Conservation (phyloP, 2,329 filamentous ascomycete species). For the Microdochium paspali region DNA sequence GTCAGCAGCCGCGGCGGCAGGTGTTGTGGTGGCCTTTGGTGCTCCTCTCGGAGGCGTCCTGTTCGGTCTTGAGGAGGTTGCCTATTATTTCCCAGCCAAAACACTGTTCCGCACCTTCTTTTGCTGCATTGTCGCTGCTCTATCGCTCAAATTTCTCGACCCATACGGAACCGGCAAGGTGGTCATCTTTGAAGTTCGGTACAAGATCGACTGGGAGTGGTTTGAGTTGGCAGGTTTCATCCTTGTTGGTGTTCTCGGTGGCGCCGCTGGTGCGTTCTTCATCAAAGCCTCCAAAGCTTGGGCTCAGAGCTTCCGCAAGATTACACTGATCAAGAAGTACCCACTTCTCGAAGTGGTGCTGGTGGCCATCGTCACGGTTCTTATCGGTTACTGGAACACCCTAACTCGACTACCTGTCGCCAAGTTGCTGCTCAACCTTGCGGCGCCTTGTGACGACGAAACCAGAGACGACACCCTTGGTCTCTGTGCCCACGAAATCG, state of each 20-base stretch:
- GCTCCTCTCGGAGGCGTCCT: constrained; percentile 80
- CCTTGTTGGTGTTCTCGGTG: constrained; percentile 77
- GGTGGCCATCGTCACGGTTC: constrained; percentile 74
- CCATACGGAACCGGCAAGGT: constrained; percentile 96
- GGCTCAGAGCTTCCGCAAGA: constrained; percentile 80
- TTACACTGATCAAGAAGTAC: constrained; percentile 68
- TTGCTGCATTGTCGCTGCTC: constrained; percentile 86
- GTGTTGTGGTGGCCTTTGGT: constrained; percentile 90
- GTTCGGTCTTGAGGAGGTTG: constrained; percentile 90
- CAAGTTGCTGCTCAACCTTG: constrained; percentile 82
- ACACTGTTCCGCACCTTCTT: constrained; percentile 97
- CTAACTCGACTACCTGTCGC: constrained; percentile 85
- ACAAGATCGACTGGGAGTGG: constrained; percentile 82
- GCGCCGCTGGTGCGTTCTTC: constrained; percentile 78
- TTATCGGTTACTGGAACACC: constrained; percentile 88
- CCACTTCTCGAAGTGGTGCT: constrained; percentile 82
- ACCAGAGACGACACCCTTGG: constrained; percentile 55
- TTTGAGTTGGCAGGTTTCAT: constrained; percentile 86
- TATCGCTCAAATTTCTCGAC: constrained; percentile 90
- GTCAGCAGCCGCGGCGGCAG: constrained; percentile 85
- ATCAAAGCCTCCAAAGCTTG: constrained; percentile 91
- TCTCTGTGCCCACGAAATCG: constrained; percentile 62
- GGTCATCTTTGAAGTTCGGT: constrained; percentile 90
- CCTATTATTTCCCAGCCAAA: constrained; percentile 96
- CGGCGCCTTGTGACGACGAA: constrained; percentile 73